Evolutionary conservation across 202 grass and related monocot genomes (phyloP).

Genomic region (Tripidium arundinaceum): DNA sequence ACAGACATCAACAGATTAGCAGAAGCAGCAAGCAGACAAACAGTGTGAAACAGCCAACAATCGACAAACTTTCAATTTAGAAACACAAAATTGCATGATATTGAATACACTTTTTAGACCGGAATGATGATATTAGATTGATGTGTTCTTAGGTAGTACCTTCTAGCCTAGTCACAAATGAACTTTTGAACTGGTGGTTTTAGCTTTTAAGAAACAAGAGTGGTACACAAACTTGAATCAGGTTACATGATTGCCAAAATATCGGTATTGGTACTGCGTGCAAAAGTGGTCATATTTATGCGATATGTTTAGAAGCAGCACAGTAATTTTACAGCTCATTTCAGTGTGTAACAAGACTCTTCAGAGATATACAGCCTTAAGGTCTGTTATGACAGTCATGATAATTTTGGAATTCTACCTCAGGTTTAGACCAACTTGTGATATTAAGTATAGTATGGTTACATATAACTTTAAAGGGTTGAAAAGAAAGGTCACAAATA

Average conservation of each 20-base stretch:
- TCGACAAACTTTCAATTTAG: background rate
- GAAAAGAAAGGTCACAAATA: background rate
- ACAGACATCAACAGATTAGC: background rate
- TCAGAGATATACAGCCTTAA: background rate
- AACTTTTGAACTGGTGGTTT: background rate
- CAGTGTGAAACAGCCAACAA: background rate
- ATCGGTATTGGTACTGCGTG: background rate
- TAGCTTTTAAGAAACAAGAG: background rate
- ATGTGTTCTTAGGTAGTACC: background rate
- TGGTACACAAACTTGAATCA: background rate
- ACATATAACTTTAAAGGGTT: background rate
- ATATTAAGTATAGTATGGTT: background rate
- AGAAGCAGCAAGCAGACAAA: background rate
- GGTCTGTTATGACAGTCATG: background rate
- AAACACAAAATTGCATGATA: background rate
- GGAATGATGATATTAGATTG: background rate
- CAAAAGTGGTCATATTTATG: background rate
- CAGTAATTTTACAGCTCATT: background rate
- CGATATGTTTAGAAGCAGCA: slow-evolving; percentile 1
- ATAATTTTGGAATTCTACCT: background rate
- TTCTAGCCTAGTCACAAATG: background rate
- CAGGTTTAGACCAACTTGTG: background rate
- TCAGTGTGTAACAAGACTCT: background rate
- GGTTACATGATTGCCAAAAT: background rate
- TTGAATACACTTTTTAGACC: background rate